Base-by-base conservation (phyloP, 75 land plant species). In the Isoetes taiwanensis region DNA sequence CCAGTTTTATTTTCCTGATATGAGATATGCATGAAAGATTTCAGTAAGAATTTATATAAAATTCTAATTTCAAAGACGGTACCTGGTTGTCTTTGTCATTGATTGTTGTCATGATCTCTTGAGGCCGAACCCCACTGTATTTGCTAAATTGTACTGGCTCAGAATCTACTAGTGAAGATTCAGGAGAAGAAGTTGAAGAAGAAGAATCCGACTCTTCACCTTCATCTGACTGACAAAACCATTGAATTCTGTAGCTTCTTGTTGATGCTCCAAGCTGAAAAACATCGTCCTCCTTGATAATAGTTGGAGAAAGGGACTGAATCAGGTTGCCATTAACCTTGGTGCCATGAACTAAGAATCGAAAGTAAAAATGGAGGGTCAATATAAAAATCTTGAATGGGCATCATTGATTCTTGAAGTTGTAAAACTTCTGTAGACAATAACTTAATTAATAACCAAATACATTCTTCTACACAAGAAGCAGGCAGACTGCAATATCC, bases 191-290 rank as follows among this genome's bases (percentile, higher is more conserved):
- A 4, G 32, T 38, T 1, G 52, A 12, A 0, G 52, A 27, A 11
- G 56, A 57, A 6, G 57, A 54, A 58, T 34, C 64, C 30, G 33
- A 58, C 3, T 58, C 29, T 42, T 57, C 57, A 14, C 37, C 26
- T 1, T 28, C 28, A 5, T 19, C 50, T 20, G 35, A 0, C 30
- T 32, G 5, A 8, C 54, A 29, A 40, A 46, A 34, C 69, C 69
- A 66, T 6, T 66, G 52, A 12, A 66, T 40, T 26, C 20, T 58
- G 54, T 66, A 66, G 24, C 30, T 28, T 20, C 69, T 50, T 12
- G 63, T 66, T 28, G 69, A 66, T 14, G 67, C 69, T 4, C 63
- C 69, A 43, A 66, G 23, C 69, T 66, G 39, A 21, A 66, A 14
- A 27, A 31, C 48, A 28, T 43, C 69, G 28, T 34, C 42, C 25